A percentile compares a stretch with the other conserved stretches of the same genome.
These are phyloP conservation scores for Leishmania amazonensis DNA, from an alignment of 208 protist species.

Conservation along the genomic window DNA sequence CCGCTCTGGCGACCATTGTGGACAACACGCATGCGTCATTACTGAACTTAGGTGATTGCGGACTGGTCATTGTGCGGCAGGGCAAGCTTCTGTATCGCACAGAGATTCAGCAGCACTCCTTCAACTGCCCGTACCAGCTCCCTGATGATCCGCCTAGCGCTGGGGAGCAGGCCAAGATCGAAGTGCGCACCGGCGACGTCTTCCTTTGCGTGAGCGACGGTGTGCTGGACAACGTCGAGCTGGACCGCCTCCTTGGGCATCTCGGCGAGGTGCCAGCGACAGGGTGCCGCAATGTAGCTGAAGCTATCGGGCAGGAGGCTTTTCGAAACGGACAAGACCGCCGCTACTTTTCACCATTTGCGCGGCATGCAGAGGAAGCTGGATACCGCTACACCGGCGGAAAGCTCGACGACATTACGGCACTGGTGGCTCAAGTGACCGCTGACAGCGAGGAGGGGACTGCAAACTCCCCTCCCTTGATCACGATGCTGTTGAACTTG, in stretches of 20 bases:
- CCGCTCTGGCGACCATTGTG: conserved; percentile 64
- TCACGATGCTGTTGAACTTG: conserved; percentile 52
- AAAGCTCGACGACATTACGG: conserved; percentile 89
- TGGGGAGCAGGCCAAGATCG: conserved; percentile 61
- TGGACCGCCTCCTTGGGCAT: conserved; percentile 56
- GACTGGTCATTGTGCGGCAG: conserved; percentile 65
- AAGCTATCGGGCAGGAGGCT: conserved; percentile 56
- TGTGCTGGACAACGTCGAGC: conserved; percentile 83
- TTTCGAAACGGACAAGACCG: conserved; percentile 53
- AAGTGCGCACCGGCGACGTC: conserved; percentile 68
- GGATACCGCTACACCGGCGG: conserved; percentile 78
- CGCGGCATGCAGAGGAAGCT: conserved; percentile 53
- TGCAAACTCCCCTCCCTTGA: conserved; percentile 48
- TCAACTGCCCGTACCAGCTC: conserved; percentile 89
- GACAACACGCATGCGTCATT: conserved; percentile 63
- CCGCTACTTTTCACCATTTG: conserved; percentile 79
- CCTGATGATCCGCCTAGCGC: conserved; percentile 72
- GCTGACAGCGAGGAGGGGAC: conserved; percentile 20
- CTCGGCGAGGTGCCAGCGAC: conserved; percentile 39
- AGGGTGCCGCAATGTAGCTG: conserved; percentile 67
- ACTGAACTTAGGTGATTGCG: conserved; percentile 90
- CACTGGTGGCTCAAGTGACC: conserved; percentile 78
- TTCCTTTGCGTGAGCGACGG: conserved; percentile 85
- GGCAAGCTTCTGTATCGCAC: conserved; percentile 67
- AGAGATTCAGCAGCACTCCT: conserved; percentile 78